Conservation (phyloP, 805 yeast species). For the Nematodospora valgi region DNA sequence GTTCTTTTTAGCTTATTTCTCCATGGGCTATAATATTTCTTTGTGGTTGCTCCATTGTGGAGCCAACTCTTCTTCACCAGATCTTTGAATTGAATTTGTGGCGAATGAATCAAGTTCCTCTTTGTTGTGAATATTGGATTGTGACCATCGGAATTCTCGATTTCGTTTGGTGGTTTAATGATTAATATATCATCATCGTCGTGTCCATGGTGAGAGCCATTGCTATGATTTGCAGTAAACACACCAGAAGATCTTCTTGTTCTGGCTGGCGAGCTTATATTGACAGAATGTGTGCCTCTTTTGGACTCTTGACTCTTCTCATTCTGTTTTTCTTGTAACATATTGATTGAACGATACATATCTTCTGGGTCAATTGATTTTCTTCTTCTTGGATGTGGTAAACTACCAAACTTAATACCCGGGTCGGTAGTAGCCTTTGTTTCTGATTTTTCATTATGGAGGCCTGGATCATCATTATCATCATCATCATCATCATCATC, state of each 20-base stretch:
- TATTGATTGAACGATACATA: conserved; percentile 77
- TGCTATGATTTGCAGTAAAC: not conserved
- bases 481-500: conserved; percentile 7
- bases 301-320: conserved; percentile 17
- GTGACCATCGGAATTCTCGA: conserved; percentile 39
- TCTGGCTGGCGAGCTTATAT: conserved; percentile 4
- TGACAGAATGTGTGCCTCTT: conserved; percentile 7
- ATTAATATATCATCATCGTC: conserved; percentile 71
- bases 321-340: conserved; percentile 59
- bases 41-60: conserved; percentile 1
- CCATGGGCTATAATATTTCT: conserved; percentile 11
- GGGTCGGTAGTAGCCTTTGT: not conserved
- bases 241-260: not conserved
- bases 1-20: conserved; percentile 20
- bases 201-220: conserved; percentile 22
- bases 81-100: conserved; percentile 23
- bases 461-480: conserved; percentile 5
- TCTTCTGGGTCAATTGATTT: conserved; percentile 68
- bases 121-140: conserved; percentile 35
- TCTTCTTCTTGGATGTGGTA: conserved; percentile 46
- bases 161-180: conserved; percentile 74
- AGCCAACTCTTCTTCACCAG: conserved; percentile 9
- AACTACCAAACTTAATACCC: conserved; percentile 49
- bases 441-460: not conserved
- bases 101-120: conserved; percentile 1